Conservation (phyloP, 495 filamentous ascomycete genomes). For the Penicillium turbatum region DNA sequence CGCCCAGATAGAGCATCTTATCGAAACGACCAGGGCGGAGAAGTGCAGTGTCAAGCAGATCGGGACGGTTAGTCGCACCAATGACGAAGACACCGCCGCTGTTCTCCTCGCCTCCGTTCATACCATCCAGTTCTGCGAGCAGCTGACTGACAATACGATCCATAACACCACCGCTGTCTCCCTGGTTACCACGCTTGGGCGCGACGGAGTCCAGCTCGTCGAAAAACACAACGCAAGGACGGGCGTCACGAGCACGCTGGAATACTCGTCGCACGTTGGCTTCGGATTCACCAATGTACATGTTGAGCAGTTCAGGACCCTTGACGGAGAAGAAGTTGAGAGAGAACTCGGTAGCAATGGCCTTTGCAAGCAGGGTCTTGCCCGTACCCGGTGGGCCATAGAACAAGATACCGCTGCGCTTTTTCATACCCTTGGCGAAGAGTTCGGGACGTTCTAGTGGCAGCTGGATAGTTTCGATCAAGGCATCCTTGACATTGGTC, state of each 20-base stretch:
- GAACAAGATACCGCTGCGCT: conserved; percentile 94
- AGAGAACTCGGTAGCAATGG: conserved; percentile 96
- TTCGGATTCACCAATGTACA: conserved; percentile 99
- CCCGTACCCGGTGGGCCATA: conserved; percentile 96
- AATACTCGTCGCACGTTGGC: conserved; percentile 96
- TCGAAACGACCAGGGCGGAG: conserved; percentile 92
- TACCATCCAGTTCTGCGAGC: conserved; percentile 91
- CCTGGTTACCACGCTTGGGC: conserved; percentile 95
- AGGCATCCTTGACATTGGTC: conserved; percentile 87
- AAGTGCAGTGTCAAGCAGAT: conserved; percentile 87
- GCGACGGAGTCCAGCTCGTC: conserved; percentile 97
- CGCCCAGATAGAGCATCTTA: conserved; percentile 97
- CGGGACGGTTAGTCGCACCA: conserved; percentile 91
- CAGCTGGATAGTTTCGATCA: conserved; percentile 94
- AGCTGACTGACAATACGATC: conserved; percentile 96
- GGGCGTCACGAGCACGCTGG: conserved; percentile 86
- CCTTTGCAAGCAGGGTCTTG: conserved; percentile 94
- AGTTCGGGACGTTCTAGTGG: conserved; percentile 89
- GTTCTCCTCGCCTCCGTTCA: conserved; percentile 88
- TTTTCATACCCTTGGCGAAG: conserved; percentile 98
- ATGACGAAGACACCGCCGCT: conserved; percentile 93
- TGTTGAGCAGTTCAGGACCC: conserved; percentile 93
- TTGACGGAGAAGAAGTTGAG: conserved; percentile 99
- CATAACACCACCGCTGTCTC: conserved; percentile 98
- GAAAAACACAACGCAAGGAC: conserved; percentile 98